phyloP scores from a whole-genome alignment of 768 basidiomycete species.

The Mycena vitilis region DNA sequence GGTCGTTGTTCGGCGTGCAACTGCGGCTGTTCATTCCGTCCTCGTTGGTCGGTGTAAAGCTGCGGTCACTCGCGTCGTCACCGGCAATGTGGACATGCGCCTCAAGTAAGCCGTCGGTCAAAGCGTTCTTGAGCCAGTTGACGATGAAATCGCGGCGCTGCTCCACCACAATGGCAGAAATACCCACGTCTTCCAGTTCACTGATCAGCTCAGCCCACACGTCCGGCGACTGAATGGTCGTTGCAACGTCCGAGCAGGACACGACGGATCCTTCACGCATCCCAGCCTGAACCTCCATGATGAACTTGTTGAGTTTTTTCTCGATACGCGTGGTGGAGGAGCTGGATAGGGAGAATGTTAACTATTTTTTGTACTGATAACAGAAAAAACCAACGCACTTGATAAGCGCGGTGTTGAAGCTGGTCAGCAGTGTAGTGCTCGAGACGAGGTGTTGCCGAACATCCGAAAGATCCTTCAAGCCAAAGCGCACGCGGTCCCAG shows the following conservation, averaged over 20 bases:
- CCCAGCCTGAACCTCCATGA: slow-evolving; percentile 33
- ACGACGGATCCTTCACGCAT: slow-evolving; percentile 35
- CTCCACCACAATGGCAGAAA: slow-evolving; percentile 30
- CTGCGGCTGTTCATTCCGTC: slow-evolving; percentile 6
- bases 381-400: slow-evolving; percentile 17
- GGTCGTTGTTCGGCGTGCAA: slow-evolving; percentile 14
- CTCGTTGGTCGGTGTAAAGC: slow-evolving; percentile 15
- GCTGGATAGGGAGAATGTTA: slow-evolving; percentile 12
- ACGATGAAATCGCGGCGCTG: slow-evolving; percentile 32
- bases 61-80: slow-evolving; percentile 8
- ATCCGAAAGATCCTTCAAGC: slow-evolving; percentile 33
- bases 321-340: slow-evolving; percentile 31
- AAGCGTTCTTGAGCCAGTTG: slow-evolving; percentile 32
- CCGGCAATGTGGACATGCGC: slow-evolving; percentile 13
- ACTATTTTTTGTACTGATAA: background rate
- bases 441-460: slow-evolving; percentile 28
- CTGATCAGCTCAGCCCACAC: slow-evolving; percentile 32
- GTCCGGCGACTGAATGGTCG: slow-evolving; percentile 34
- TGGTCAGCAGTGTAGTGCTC: slow-evolving; percentile 27
- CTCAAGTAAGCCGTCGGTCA: slow-evolving; percentile 20
- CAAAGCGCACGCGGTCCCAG: slow-evolving; percentile 38
- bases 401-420: slow-evolving; percentile 27
- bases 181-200: slow-evolving; percentile 37
- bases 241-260: slow-evolving; percentile 16
- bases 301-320: slow-evolving; percentile 33